Conservation (phyloP, 2,329 filamentous ascomycete genomes). For the Chaetothyriales sp. region DNA sequence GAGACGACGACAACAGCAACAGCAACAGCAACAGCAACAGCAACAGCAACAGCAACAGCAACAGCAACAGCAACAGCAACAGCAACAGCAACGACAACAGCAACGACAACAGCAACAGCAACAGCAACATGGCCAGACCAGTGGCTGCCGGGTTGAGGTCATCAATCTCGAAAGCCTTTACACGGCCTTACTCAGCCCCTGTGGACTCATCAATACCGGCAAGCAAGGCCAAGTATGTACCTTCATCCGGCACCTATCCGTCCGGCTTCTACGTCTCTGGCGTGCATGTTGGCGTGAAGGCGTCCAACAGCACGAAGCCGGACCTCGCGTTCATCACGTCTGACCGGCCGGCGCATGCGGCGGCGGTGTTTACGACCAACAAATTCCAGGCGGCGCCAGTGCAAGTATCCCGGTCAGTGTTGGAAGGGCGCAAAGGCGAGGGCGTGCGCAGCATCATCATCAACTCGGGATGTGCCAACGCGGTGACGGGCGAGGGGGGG, state of each 20-base stretch:
- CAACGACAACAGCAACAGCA: not conserved
- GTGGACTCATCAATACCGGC: conserved; percentile 47
- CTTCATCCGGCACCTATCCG: conserved; percentile 72
- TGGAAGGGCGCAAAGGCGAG: conserved; percentile 51
- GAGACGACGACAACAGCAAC: not conserved
- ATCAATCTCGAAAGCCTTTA: conserved; percentile 8
- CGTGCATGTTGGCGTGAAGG: conserved; percentile 85
- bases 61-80: not conserved
- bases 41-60: not conserved
- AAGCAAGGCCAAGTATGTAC: conserved; percentile 82
- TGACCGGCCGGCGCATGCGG: conserved; percentile 69
- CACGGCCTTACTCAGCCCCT: conserved; percentile 29
- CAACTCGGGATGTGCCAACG: conserved; percentile 95
- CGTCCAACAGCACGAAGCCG: conserved; percentile 77
- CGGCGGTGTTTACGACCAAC: conserved; percentile 94
- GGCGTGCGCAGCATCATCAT: conserved; percentile 72
- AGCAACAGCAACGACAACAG: not conserved
- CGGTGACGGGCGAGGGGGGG: conserved; percentile 82
- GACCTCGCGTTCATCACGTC: conserved; percentile 84
- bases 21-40: not conserved
- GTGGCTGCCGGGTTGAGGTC: not conserved
- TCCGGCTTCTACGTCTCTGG: conserved; percentile 79
- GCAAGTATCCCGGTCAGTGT: conserved; percentile 61
- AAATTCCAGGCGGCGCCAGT: conserved; percentile 96
- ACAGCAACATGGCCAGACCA: not conserved